These are phyloP conservation scores for Trichoderma harzianum DNA, from an alignment of 2,329 filamentous ascomycete genomes.

Conservation along the genomic window DNA sequence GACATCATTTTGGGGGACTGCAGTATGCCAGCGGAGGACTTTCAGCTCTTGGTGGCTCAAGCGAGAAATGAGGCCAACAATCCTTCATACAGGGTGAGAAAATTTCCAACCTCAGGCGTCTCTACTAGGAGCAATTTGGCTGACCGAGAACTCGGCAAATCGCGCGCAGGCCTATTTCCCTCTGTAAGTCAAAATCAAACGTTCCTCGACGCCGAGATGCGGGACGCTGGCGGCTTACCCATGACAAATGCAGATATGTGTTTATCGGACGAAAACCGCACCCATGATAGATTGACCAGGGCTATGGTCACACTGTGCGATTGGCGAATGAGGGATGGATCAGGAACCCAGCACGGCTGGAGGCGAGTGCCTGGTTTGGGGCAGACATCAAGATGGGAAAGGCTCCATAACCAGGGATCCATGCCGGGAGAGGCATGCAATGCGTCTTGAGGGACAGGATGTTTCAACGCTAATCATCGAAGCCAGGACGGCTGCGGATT, in stretches of 20 bases:
- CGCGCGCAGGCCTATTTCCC: slow-evolving; percentile 56
- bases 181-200: slow-evolving; percentile 43
- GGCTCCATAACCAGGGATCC: neutral
- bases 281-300: neutral
- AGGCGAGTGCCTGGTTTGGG: neutral
- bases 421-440: neutral
- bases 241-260: slow-evolving; percentile 47
- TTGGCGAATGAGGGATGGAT: neutral
- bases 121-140: neutral
- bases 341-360: neutral
- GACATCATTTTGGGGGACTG: slow-evolving; percentile 1
- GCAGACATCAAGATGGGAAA: neutral
- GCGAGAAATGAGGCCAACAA: slow-evolving; percentile 53
- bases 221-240: slow-evolving; percentile 5
- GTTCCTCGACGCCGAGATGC: neutral
- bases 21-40: slow-evolving; percentile 57
- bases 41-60: slow-evolving; percentile 54
- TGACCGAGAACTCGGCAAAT: neutral
- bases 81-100: slow-evolving; percentile 51
- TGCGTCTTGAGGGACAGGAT: neutral
- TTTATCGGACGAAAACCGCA: slow-evolving; percentile 57
- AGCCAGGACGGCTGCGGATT: neutral
- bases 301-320: neutral
- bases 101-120: neutral
- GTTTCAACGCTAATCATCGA: neutral